Evolutionary conservation across 1,139 yeast genomes (phyloP), one percentile per base, ranked within the genome.

Genomic region (Lodderomyces orthopsilosis): DNA sequence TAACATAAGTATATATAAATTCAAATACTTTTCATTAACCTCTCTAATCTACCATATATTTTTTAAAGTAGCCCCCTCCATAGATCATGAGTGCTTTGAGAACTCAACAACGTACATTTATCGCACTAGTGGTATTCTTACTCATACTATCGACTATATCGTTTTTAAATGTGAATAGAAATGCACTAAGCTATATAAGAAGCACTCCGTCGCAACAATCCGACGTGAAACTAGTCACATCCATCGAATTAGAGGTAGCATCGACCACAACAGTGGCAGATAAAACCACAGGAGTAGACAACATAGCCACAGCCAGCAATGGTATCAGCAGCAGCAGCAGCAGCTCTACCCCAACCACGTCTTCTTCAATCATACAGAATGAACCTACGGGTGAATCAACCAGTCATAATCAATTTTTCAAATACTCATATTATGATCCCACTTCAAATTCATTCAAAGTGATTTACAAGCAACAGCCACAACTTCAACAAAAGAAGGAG

Each of bases 391-490:
- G 34, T 30, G 34, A 30, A 15, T 30, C 34, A 15, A 30, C 34
- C 12, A 30, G 19, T 6, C 19, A 30, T 30, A 14, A 30, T 6
- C 34, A 30, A 30, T 30, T 30, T 9, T 17, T 5, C 34, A 30
- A 30, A 15, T 30, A 15, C 34, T 15, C 34, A 8, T 30, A 30
- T n/a, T 30, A 30, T 9, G 34, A 30, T 19, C 18, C 34, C 3
- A 30, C 34, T n/a, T 30, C 34, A 30, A 30, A 30, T 15, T 6
- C 34, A 30, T 30, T 30, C 19, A 30, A 30, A 10, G 34, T 30
- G n/a, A 10, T 30, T 17, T 30, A 30, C 19, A 15, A 34, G 15
- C 37, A 34, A 21, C 37, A 34, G 12, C 37, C 6, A 18, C 37
- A 34, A 21, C 26, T 19, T 12, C 37, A 34, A 34, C 23, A 34